Evolutionary conservation across 176 grass and related monocot species (phyloP).

Genomic region (Echinochloa phyllopogon): DNA sequence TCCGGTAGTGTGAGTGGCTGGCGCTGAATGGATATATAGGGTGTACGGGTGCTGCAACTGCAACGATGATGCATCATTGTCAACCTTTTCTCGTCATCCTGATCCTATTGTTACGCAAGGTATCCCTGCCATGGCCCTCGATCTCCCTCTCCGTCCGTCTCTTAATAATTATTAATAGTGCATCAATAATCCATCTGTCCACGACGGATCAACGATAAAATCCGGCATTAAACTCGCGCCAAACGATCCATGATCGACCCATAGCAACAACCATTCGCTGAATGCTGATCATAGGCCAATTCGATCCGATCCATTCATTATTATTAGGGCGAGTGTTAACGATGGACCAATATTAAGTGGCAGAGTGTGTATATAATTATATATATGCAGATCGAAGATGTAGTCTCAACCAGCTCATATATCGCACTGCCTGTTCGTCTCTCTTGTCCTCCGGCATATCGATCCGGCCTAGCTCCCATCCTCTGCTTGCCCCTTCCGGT

Average conservation of each 20-base stretch:
- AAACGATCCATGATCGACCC: neutral
- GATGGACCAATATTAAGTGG: neutral
- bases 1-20: too few relatives aligned
- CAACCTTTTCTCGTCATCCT: neutral
- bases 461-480: too few relatives aligned
- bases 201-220: neutral
- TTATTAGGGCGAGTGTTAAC: neutral
- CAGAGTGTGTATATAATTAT: neutral
- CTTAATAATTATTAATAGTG: neutral
- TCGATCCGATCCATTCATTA: too few relatives aligned
- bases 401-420: too few relatives aligned
- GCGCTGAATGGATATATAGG: neutral
- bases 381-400: neutral
- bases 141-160: neutral
- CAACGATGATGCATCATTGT: neutral
- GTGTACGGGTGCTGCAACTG: neutral
- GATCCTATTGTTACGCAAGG: slow-evolving; percentile 24
- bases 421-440: neutral
- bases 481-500: neutral
- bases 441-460: too few relatives aligned
- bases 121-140: neutral
- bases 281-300: too few relatives aligned
- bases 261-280: neutral
- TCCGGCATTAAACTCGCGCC: slow-evolving; percentile 18
- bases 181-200: neutral